Conservation (phyloP, 2,329 filamentous ascomycete species). For the Aspergillus brunneoviolaceus region DNA sequence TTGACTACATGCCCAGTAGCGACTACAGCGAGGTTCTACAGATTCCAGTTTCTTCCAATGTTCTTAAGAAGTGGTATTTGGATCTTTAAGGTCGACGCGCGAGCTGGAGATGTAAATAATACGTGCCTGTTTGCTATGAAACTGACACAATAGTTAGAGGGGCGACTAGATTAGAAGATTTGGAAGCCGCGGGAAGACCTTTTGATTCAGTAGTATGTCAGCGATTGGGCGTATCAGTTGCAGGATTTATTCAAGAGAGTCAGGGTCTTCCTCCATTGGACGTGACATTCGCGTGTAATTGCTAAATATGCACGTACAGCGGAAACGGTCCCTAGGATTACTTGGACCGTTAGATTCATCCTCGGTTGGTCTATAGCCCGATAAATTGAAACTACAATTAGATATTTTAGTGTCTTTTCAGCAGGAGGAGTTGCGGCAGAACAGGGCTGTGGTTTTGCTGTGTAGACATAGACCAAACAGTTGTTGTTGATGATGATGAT, state of each 20-base stretch:
- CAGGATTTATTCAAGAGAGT: background rate
- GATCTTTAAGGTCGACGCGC: slow-evolving; percentile 15
- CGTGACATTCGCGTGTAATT: background rate
- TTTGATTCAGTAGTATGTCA: background rate
- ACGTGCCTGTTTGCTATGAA: slow-evolving; percentile 16
- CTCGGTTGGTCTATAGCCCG: no score
- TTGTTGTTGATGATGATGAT: no score
- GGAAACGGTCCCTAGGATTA: no score
- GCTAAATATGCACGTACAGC: no score
- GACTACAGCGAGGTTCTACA: slow-evolving; percentile 10
- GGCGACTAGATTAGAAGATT: background rate
- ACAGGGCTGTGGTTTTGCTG: no score
- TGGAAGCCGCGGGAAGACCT: background rate
- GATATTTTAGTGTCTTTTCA: no score
- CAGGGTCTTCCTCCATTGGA: background rate
- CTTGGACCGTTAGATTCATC: no score
- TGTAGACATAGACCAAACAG: no score
- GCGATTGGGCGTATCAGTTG: background rate
- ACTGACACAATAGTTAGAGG: slow-evolving; percentile 17
- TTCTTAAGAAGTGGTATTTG: slow-evolving; percentile 16
- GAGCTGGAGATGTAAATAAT: slow-evolving; percentile 14
- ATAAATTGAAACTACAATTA: no score
- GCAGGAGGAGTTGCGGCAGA: no score
- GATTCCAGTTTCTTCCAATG: slow-evolving; percentile 15
- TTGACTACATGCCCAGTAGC: slow-evolving; percentile 16